A percentile compares a stretch with the other conserved stretches of the same genome.
These are phyloP conservation scores for Xylariomycetidae sp. DNA, from an alignment of 2,329 filamentous ascomycete genomes.

Conservation along the genomic window DNA sequence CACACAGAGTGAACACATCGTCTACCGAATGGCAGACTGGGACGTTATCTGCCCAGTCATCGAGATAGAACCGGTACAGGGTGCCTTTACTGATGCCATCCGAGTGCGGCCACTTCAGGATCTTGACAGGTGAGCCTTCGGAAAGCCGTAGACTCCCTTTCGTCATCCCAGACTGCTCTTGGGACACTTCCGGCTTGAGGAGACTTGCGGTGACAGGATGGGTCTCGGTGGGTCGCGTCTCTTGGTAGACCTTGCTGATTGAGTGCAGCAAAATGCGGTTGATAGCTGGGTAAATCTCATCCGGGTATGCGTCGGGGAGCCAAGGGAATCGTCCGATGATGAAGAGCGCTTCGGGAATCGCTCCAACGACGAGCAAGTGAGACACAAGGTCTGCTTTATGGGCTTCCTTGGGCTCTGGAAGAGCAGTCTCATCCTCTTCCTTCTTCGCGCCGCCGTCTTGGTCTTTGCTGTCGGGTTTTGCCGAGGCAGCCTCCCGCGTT, in stretches of 20 bases:
- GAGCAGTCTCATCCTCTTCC: slow-evolving; percentile 40
- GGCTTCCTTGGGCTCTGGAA: slow-evolving; percentile 65
- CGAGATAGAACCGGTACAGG: slow-evolving; percentile 94
- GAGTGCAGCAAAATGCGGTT: slow-evolving; percentile 82
- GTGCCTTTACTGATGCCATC: slow-evolving; percentile 73
- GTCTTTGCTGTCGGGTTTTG: slow-evolving; percentile 48
- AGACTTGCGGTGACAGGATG: slow-evolving; percentile 27
- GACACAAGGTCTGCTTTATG: slow-evolving; percentile 84
- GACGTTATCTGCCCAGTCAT: slow-evolving; percentile 92
- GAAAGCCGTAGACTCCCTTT: slow-evolving; percentile 63
- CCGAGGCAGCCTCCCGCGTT: slow-evolving; percentile 43
- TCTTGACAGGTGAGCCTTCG: slow-evolving; percentile 56
- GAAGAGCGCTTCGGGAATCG: slow-evolving; percentile 86
- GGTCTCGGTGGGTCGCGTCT: slow-evolving; percentile 27
- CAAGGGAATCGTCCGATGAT: slow-evolving; percentile 89
- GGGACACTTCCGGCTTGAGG: slow-evolving; percentile 35
- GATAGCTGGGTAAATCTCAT: slow-evolving; percentile 68
- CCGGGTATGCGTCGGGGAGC: slow-evolving; percentile 78
- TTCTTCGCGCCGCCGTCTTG: slow-evolving; percentile 38
- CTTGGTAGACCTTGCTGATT: slow-evolving; percentile 63
- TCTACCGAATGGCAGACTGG: slow-evolving; percentile 86
- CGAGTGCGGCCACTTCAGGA: slow-evolving; percentile 76
- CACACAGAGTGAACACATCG: slow-evolving; percentile 82
- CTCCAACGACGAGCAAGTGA: slow-evolving; percentile 83
- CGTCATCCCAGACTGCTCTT: slow-evolving; percentile 60